These are phyloP conservation scores for Fusarium compactum DNA, from an alignment of 2,329 filamentous ascomycete genomes.

Conservation along the genomic window DNA sequence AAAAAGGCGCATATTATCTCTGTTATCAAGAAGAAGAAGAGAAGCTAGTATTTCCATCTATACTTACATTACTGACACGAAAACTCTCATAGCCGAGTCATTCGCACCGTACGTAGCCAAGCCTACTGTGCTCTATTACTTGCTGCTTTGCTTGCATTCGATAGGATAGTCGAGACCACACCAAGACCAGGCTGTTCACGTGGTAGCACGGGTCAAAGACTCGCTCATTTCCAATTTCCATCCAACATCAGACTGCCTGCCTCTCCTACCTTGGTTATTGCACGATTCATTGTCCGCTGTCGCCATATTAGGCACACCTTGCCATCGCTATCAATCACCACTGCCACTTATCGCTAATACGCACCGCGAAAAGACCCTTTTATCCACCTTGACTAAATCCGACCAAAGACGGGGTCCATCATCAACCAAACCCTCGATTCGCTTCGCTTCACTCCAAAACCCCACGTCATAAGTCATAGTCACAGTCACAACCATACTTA, in stretches of 20 bases:
- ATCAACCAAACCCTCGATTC: conserved; percentile 21
- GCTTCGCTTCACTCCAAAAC: conserved; percentile 26
- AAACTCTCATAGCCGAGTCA: conserved; percentile 37
- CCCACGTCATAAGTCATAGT: conserved; percentile 36
- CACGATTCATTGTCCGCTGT: conserved; percentile 1
- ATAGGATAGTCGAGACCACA: conserved; percentile 2
- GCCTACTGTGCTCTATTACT: not conserved
- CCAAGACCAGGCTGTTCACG: conserved; percentile 24
- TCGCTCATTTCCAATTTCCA: not conserved
- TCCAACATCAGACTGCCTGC: conserved; percentile 1
- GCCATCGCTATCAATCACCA: conserved; percentile 9
- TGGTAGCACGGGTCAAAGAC: conserved; percentile 11
- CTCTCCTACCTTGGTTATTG: not conserved
- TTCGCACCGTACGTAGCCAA: conserved; percentile 17
- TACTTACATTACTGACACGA: conserved; percentile 31
- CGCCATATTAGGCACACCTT: not conserved
- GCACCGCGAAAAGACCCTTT: not conserved
- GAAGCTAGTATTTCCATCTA: not conserved
- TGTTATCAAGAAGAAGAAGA: not conserved
- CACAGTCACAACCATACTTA: conserved; percentile 11
- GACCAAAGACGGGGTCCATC: conserved; percentile 17
- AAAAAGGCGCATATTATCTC: conserved; percentile 28
- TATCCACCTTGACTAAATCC: conserved; percentile 25
- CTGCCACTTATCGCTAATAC: not conserved
- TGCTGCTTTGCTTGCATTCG: not conserved